Conservation (phyloP, 176 grass and related monocot species). For the Aechmea fasciata region DNA sequence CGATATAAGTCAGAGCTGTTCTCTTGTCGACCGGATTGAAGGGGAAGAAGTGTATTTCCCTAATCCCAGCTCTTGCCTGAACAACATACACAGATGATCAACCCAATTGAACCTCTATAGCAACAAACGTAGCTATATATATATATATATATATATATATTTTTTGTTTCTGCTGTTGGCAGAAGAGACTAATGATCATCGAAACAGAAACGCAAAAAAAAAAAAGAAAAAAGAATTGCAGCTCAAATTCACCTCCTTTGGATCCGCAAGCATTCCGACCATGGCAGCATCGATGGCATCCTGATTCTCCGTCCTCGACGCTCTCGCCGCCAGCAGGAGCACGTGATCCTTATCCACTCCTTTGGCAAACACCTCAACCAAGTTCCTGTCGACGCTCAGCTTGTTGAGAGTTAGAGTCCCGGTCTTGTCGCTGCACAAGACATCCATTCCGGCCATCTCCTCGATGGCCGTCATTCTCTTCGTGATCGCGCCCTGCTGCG, state of each 20-base stretch:
- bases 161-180: no score
- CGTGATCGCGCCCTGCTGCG: constrained; percentile 2
- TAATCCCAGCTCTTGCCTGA: constrained; percentile 11
- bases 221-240: no score
- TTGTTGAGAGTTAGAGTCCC: constrained; percentile 1
- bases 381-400: not conserved
- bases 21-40: constrained; percentile 29
- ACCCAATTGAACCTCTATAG: not conserved
- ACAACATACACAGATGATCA: not conserved
- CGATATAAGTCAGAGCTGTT: constrained; percentile 22
- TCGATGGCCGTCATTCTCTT: constrained; percentile 9
- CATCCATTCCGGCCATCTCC: constrained; percentile 8
- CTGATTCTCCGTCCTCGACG: constrained; percentile 82
- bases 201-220: not conserved
- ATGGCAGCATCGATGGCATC: constrained; percentile 94
- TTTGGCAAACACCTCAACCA: constrained; percentile 59
- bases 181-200: no score
- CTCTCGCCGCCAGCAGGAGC: constrained; percentile 80
- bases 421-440: constrained; percentile 5
- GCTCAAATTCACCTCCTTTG: constrained; percentile 85
- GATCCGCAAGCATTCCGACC: constrained; percentile 89
- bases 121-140: no score
- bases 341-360: constrained; percentile 55
- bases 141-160: no score
- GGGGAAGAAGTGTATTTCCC: constrained; percentile 22